Conservation (phyloP, 2,329 filamentous ascomycete species). For the Alternaria hordeiaustralica region DNA sequence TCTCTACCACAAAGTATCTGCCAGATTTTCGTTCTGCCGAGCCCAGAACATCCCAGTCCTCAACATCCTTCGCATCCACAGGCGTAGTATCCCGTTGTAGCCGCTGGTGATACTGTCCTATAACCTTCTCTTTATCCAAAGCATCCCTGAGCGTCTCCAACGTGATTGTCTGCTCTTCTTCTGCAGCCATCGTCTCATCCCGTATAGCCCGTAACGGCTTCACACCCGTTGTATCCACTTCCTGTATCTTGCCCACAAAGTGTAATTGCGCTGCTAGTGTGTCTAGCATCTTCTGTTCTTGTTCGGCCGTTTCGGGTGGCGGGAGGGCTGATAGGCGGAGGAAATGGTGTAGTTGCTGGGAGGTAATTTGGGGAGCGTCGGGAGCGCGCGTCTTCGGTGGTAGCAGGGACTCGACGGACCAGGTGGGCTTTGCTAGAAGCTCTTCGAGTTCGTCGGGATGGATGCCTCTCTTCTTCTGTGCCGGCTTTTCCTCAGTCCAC, state of each 20-base stretch:
- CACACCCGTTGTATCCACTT: conserved; percentile 75
- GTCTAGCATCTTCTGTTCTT: conserved; percentile 73
- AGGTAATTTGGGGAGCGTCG: conserved; percentile 59
- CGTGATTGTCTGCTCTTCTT: conserved; percentile 65
- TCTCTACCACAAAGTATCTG: conserved; percentile 79
- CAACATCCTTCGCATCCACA: conserved; percentile 52
- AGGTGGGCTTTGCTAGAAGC: conserved; percentile 72
- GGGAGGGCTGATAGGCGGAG: conserved; percentile 89
- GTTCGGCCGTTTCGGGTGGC: conserved; percentile 64
- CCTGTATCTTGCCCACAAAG: conserved; percentile 87
- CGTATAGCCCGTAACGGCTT: conserved; percentile 78
- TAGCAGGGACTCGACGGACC: conserved; percentile 82
- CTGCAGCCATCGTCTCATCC: conserved; percentile 72
- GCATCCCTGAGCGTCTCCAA: conserved; percentile 63
- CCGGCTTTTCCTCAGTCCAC: neutral
- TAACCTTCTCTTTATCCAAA: conserved; percentile 65
- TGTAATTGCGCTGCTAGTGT: conserved; percentile 83
- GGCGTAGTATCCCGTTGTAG: conserved; percentile 57
- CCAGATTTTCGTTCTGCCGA: conserved; percentile 71
- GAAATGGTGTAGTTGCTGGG: conserved; percentile 78
- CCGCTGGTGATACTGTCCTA: conserved; percentile 61
- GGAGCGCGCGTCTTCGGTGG: conserved; percentile 51
- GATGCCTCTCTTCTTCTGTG: conserved; percentile 17
- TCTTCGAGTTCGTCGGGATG: conserved; percentile 43
- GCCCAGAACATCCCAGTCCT: conserved; percentile 74